A percentile compares a stretch with the other conserved stretches of the same genome.
These are phyloP conservation scores for Boechera retrofracta DNA, from an alignment of 345 rosid genomes.

Conservation along the genomic window DNA sequence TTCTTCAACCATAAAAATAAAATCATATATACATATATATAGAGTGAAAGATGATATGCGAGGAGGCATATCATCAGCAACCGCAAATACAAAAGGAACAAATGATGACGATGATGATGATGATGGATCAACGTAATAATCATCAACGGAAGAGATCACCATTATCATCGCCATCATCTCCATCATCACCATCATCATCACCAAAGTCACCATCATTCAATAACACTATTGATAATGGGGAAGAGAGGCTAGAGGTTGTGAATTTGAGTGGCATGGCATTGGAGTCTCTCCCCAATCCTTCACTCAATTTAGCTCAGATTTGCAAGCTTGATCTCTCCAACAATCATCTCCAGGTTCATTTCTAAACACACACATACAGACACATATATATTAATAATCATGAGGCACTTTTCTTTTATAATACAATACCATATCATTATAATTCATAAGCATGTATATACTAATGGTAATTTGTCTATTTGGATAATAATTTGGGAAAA, in stretches of 20 bases:
- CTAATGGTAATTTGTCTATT: neutral
- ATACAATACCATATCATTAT: neutral
- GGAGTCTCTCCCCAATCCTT: conserved; percentile 63
- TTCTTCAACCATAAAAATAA: conserved; percentile 20
- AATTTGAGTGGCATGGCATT: conserved; percentile 77
- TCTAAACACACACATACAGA: neutral
- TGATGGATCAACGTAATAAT: conserved; percentile 36
- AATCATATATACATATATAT: neutral
- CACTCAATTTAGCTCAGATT: conserved; percentile 64
- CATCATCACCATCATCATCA: conserved; percentile 32
- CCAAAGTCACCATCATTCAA: conserved; percentile 38
- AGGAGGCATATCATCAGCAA: conserved; percentile 43
- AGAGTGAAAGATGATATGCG: conserved; percentile 42
- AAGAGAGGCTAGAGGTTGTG: conserved; percentile 56
- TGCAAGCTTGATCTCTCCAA: conserved; percentile 83
- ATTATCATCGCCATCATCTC: conserved; percentile 23
- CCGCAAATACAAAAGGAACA: conserved; percentile 36
- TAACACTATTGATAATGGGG: conserved; percentile 38
- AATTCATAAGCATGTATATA: conserved; percentile 8
- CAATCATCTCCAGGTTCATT: conserved; percentile 75
- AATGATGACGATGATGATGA: conserved; percentile 39
- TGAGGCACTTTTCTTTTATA: neutral
- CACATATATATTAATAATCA: neutral
- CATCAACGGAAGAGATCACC: conserved; percentile 21
- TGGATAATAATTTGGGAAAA: neutral